Evolutionary conservation across 2,329 filamentous ascomycete species (phyloP).

Genomic region (Aureobasidium sp.): DNA sequence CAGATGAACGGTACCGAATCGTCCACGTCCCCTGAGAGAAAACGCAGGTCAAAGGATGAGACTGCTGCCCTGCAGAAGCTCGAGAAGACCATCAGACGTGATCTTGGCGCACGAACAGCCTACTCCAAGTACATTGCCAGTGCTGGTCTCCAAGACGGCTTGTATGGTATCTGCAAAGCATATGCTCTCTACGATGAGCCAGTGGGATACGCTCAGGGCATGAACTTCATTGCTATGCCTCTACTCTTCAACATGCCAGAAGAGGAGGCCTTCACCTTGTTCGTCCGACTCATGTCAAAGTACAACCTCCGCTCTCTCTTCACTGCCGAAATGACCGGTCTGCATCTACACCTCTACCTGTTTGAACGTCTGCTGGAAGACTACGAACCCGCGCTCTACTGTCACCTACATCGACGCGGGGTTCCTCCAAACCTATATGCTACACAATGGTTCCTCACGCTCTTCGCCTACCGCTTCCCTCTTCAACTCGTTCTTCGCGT

Average conservation of each 20-base stretch:
- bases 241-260: slow-evolving; percentile 97
- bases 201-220: slow-evolving; percentile 95
- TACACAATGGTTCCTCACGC: slow-evolving; percentile 96
- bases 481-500: slow-evolving; percentile 92
- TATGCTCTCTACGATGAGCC: slow-evolving; percentile 92
- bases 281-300: slow-evolving; percentile 93
- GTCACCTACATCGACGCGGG: slow-evolving; percentile 79
- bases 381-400: slow-evolving; percentile 87
- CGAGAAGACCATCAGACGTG: slow-evolving; percentile 85
- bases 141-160: slow-evolving; percentile 81
- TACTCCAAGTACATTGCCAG: slow-evolving; percentile 94
- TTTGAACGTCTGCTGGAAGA: slow-evolving; percentile 94
- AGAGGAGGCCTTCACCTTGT: slow-evolving; percentile 89
- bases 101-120: slow-evolving; percentile 86
- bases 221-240: slow-evolving; percentile 98
- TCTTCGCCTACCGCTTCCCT: slow-evolving; percentile 98
- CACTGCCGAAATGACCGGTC: slow-evolving; percentile 88
- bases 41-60: slow-evolving; percentile 75
- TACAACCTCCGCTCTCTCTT: slow-evolving; percentile 91
- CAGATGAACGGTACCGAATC: neutral
- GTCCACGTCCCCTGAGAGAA: slow-evolving; percentile 54
- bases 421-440: slow-evolving; percentile 91
- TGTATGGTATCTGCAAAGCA: slow-evolving; percentile 94
- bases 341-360: slow-evolving; percentile 88
- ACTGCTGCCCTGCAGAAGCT: slow-evolving; percentile 66